Percentiles rank a stretch among this genome's conserved stretches.
These are phyloP conservation scores for Prasinococcaceae sp. DNA, from an alignment of 139 green algal genomes.

Conservation along the genomic window DNA sequence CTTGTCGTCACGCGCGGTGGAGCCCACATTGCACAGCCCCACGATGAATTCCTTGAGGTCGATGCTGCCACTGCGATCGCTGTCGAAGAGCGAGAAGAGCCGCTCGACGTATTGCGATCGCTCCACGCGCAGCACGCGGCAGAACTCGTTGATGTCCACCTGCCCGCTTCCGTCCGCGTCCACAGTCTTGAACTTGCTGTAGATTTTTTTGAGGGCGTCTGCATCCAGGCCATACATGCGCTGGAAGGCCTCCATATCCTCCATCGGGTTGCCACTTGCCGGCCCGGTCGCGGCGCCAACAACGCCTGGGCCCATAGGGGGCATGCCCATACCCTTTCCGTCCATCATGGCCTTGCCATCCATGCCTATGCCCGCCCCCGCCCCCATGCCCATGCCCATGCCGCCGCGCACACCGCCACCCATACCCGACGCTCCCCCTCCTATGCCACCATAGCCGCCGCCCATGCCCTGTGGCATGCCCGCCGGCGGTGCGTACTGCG, in stretches of 20 bases:
- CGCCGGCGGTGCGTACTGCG: background rate
- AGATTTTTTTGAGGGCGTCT: constrained; percentile 8
- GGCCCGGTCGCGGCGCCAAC: background rate
- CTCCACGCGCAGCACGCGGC: constrained; percentile 8
- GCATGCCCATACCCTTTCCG: background rate
- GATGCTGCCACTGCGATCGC: constrained; percentile 7
- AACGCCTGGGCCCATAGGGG: background rate
- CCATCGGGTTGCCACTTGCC: background rate
- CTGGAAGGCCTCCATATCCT: constrained; percentile 12
- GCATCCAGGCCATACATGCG: background rate
- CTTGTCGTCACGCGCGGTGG: constrained; percentile 6
- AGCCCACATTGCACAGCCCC: constrained; percentile 10
- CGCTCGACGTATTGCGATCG: constrained; percentile 8
- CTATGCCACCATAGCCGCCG: background rate
- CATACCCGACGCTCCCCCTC: background rate
- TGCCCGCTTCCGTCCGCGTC: constrained; percentile 4
- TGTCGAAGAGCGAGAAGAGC: constrained; percentile 17
- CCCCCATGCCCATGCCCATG: background rate
- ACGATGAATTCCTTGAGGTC: constrained; percentile 18
- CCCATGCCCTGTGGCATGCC: background rate
- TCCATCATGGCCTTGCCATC: background rate
- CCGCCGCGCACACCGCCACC: background rate
- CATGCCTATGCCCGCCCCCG: background rate
- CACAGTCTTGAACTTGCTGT: constrained; percentile 5
- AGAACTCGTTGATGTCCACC: constrained; percentile 15